Base-by-base conservation (phyloP, 2,329 filamentous ascomycete species). In the Microcera coccophila region DNA sequence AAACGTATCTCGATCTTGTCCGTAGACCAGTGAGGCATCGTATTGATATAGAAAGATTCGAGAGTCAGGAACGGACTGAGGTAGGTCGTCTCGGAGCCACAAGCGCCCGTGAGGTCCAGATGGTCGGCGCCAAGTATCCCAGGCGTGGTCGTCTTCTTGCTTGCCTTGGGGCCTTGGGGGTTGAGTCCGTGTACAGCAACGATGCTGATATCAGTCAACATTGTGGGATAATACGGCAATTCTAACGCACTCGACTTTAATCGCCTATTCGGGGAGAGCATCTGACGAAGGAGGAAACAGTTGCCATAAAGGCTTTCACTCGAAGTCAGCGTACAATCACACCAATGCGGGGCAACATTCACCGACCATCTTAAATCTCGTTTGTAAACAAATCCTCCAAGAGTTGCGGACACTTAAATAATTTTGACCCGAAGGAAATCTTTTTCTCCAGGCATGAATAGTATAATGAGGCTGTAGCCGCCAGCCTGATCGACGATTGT, bases 21-120 rank as follows among this genome's bases (percentile, higher is more conserved):
- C 26, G 16, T 38, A 42, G 2, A 16, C 26, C 2, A 12, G 7
- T 12, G 34, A 32, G 2, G 40, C 11, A 26, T 38, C 31, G 35
- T 42, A 42, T 26, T 42, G 10, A 15, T 38, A 42, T 3, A 42
- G 26, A 18, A 42, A 42, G 16, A 42, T 34, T 8, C 40, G 16
- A 9, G 34, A 12, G 16, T 38, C 26, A 15, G 35, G 40, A 15
- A 38, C 2, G 4, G 33, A 4, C 4, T 33, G 15, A 9, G 40
- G 40, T 2, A 42, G 26, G 12, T 42, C 40, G 12, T 37, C 40
- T 4, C 28, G 34, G 4, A 42, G 35, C 35, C 40, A 42, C 8
- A 42, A 35, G 3, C 26, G 22, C 14, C 40, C 40, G 2, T 24
- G 5, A 14, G 24, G 17, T 4, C 40, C 40, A 7, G 24, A 10